These are phyloP conservation scores for Calendula officinalis DNA, from an alignment of 129 eudicot genomes.

Conservation along the genomic window DNA sequence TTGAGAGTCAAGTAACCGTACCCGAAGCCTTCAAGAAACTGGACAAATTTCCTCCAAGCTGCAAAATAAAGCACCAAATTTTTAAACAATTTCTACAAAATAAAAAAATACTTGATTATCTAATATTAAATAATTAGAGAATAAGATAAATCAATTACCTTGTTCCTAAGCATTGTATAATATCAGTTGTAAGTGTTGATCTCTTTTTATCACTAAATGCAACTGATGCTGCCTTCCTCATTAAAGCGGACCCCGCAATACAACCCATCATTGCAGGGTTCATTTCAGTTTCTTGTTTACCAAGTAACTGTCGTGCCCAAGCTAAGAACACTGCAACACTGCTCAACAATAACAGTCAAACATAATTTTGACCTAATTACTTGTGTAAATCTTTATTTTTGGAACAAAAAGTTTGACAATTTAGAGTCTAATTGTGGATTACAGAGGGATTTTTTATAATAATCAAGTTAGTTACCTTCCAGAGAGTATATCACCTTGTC, in stretches of 20 bases:
- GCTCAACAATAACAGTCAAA: slow-evolving; percentile 15
- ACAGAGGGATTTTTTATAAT: neutral
- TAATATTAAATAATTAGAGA: neutral
- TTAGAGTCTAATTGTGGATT: neutral
- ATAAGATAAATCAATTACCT: slow-evolving; percentile 35
- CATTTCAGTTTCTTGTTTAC: slow-evolving; percentile 32
- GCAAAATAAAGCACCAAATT: slow-evolving; percentile 30
- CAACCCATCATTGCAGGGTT: slow-evolving; percentile 69
- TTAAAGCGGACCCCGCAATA: slow-evolving; percentile 75
- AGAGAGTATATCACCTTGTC: slow-evolving; percentile 98
- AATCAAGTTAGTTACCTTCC: slow-evolving; percentile 64
- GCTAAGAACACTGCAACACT: slow-evolving; percentile 87
- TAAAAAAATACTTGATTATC: neutral
- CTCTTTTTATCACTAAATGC: slow-evolving; percentile 78
- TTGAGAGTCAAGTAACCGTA: neutral
- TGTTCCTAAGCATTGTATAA: slow-evolving; percentile 82
- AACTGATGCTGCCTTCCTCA: slow-evolving; percentile 83
- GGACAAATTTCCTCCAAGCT: slow-evolving; percentile 91
- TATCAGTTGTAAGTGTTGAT: slow-evolving; percentile 82
- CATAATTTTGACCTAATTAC: neutral
- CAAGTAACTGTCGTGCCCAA: slow-evolving; percentile 73
- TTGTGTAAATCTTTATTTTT: neutral
- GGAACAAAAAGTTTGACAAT: neutral
- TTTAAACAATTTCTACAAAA: slow-evolving; percentile 1
- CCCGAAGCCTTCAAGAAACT: slow-evolving; percentile 21